phyloP scores from a whole-genome alignment of 2,329 filamentous ascomycete genomes.

The Exophiala lecanii-corni region DNA sequence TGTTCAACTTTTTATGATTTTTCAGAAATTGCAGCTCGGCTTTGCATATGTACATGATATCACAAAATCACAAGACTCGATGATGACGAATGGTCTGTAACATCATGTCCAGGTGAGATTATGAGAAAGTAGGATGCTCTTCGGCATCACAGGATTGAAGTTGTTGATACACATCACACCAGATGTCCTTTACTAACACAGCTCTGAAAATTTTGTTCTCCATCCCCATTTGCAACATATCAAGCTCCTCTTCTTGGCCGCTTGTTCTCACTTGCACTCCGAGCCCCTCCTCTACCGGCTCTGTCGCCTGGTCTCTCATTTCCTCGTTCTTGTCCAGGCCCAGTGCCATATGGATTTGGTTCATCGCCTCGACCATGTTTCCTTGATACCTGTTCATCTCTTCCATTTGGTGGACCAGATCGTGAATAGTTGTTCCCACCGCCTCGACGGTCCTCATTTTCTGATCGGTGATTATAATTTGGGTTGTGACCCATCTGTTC shows the following conservation, averaged over 20 bases:
- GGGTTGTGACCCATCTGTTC: slow-evolving; percentile 11
- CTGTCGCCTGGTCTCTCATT: background rate
- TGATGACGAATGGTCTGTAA: no score
- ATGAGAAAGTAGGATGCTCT: no score
- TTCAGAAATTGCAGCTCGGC: no score
- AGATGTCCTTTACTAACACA: no score
- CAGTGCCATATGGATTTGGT: slow-evolving; percentile 25
- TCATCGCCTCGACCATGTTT: slow-evolving; percentile 33
- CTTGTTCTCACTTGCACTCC: slow-evolving; percentile 39
- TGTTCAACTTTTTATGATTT: no score
- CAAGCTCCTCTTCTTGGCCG: slow-evolving; percentile 37
- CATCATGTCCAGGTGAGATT: no score
- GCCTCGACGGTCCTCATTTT: slow-evolving; percentile 18
- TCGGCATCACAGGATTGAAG: no score
- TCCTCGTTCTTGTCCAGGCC: slow-evolving; percentile 18
- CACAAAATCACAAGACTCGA: no score
- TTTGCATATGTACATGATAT: no score
- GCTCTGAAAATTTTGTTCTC: no score
- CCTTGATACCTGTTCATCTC: slow-evolving; percentile 34
- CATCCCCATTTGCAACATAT: no score
- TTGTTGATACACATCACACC: no score
- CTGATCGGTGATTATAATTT: slow-evolving; percentile 7
- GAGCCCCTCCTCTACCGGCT: slow-evolving; percentile 33
- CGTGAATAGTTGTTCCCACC: slow-evolving; percentile 6
- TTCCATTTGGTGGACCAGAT: slow-evolving; percentile 27